A percentile compares a stretch with the other conserved stretches of the same genome.
phyloP scores from a whole-genome alignment of 2,329 filamentous ascomycete species.

The Neoarthrinium moseri region DNA sequence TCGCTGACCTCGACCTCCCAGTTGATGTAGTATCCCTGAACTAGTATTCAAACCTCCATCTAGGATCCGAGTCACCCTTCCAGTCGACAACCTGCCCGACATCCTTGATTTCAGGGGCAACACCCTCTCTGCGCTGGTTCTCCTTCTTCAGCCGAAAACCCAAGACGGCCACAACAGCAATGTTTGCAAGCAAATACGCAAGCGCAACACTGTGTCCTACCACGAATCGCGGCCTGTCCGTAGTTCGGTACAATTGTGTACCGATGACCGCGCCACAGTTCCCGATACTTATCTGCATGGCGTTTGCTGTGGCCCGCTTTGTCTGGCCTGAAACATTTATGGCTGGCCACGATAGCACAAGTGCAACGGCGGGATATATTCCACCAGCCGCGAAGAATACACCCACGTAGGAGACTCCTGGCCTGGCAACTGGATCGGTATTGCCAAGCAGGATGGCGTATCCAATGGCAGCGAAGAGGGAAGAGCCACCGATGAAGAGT shows the following conservation, averaged over 20 bases:
- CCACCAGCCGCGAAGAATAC: constrained; percentile 65
- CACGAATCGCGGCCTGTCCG: constrained; percentile 60
- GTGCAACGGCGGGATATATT: constrained; percentile 64
- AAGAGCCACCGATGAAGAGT: constrained; percentile 60
- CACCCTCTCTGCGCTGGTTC: constrained; percentile 51
- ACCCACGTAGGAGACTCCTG: constrained; percentile 58
- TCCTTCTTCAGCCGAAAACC: constrained; percentile 55
- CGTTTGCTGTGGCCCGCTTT: constrained; percentile 66
- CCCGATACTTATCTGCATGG: constrained; percentile 71
- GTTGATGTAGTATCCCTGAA: no score
- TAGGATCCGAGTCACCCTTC: constrained; percentile 60
- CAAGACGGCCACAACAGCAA: constrained; percentile 49
- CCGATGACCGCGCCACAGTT: constrained; percentile 68
- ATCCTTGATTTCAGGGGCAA: constrained; percentile 43
- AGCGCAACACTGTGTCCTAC: constrained; percentile 67
- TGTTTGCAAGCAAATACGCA: constrained; percentile 60
- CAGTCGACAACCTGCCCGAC: constrained; percentile 53
- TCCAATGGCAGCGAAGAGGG: constrained; percentile 57
- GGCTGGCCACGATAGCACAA: constrained; percentile 67
- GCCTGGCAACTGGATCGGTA: constrained; percentile 39
- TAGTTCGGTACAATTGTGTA: constrained; percentile 65
- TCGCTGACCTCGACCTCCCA: no score
- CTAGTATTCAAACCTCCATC: constrained; percentile 65
- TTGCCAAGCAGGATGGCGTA: constrained; percentile 60
- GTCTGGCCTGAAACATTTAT: constrained; percentile 72